Percentiles rank a stretch among this genome's conserved stretches.
phyloP scores from a whole-genome alignment of 2,329 filamentous ascomycete genomes.

The Colletotrichum sp. region DNA sequence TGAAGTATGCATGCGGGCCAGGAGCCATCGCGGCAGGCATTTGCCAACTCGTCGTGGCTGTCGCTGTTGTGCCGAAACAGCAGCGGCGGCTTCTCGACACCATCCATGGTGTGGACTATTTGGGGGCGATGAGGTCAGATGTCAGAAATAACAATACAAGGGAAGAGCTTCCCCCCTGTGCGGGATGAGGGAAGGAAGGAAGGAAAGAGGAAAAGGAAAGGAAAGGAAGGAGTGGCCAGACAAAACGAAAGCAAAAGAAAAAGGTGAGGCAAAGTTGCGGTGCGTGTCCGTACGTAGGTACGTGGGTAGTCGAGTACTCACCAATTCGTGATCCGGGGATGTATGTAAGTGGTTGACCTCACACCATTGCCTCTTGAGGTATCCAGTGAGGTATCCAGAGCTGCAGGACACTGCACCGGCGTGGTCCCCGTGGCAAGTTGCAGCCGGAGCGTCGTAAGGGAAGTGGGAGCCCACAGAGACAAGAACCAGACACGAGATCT shows the following conservation, averaged over 20 bases:
- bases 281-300: neutral
- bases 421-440: slow-evolving; percentile 19
- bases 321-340: slow-evolving; percentile 14
- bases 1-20: slow-evolving; percentile 40
- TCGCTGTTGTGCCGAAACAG: slow-evolving; percentile 1
- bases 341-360: slow-evolving; percentile 6
- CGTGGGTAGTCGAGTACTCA: neutral
- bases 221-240: neutral
- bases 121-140: slow-evolving; percentile 7
- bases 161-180: slow-evolving; percentile 8
- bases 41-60: slow-evolving; percentile 9
- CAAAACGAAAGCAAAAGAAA: neutral
- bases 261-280: neutral
- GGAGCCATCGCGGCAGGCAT: neutral
- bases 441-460: slow-evolving; percentile 17
- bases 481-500: slow-evolving; percentile 21
- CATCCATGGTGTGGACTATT: slow-evolving; percentile 35
- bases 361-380: slow-evolving; percentile 17
- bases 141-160: slow-evolving; percentile 18
- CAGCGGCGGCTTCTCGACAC: slow-evolving; percentile 32
- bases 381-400: neutral
- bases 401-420: neutral
- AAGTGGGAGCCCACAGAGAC: slow-evolving; percentile 20
- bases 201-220: neutral
- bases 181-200: neutral